Evolutionary conservation across 1,284 basidiomycete species (phyloP).

Genomic region (Uromyces viciae-fabae): DNA sequence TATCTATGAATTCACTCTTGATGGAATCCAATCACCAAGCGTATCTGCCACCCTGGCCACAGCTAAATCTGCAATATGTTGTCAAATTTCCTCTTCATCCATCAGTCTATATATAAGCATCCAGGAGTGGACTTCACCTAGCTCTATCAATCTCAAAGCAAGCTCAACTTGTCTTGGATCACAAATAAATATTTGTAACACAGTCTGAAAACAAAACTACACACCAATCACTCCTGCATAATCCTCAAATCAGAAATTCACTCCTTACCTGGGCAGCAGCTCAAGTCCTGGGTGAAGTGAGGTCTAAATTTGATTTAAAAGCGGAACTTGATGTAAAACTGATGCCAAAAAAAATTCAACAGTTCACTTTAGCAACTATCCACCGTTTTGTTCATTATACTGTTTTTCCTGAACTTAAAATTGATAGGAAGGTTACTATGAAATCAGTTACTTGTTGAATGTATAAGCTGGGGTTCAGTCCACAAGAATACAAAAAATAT

Average conservation of each 20-base stretch:
- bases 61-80: background rate
- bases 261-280: background rate
- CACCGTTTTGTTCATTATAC: background rate
- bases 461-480: background rate
- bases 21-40: background rate
- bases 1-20: background rate
- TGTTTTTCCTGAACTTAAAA: background rate
- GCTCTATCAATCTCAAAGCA: background rate
- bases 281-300: background rate
- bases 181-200: background rate
- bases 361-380: background rate
- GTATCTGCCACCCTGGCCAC: background rate
- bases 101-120: background rate
- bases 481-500: constrained; percentile 1
- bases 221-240: background rate
- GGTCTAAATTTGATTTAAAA: background rate
- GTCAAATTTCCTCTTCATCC: background rate
- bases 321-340: background rate
- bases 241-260: background rate
- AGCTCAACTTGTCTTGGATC: background rate
- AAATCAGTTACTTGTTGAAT: background rate
- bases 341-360: too few relatives aligned
- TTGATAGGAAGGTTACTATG: background rate
- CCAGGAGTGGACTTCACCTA: background rate
- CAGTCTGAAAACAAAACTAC: background rate